phyloP scores from a whole-genome alignment of 345 rosid genomes.

The Melaleuca quinquenervia region DNA sequence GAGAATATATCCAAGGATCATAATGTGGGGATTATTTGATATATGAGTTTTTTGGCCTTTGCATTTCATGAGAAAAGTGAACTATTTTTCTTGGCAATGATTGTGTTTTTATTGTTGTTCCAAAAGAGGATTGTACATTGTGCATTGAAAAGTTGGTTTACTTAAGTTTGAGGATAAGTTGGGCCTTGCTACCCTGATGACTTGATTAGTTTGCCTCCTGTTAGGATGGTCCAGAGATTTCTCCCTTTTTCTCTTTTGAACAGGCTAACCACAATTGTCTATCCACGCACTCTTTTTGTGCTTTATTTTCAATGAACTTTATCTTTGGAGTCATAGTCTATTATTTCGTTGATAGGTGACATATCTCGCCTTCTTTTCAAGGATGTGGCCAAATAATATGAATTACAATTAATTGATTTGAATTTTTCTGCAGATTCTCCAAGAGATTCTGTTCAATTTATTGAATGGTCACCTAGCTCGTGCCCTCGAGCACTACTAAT shows the following conservation, averaged over 20 bases:
- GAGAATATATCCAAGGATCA: background rate
- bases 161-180: background rate
- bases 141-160: background rate
- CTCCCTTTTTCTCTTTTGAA: background rate
- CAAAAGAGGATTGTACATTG: background rate
- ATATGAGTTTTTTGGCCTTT: background rate
- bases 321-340: background rate
- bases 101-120: background rate
- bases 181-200: background rate
- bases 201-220: background rate
- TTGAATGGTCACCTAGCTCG: conserved; percentile 97
- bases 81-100: background rate
- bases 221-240: background rate
- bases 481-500: conserved; percentile 89
- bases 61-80: background rate
- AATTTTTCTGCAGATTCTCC: conserved; percentile 66
- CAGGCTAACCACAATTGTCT: background rate
- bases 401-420: background rate
- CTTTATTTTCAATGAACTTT: background rate
- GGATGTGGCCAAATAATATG: background rate
- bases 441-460: conserved; percentile 97
- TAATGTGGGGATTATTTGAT: background rate
- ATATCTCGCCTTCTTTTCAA: background rate
- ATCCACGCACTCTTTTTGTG: background rate
- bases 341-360: background rate